Evolutionary conservation across 2,329 filamentous ascomycete genomes (phyloP), one percentile per base, ranked within the genome.

Genomic region (Pochonia chlamydosporia): DNA sequence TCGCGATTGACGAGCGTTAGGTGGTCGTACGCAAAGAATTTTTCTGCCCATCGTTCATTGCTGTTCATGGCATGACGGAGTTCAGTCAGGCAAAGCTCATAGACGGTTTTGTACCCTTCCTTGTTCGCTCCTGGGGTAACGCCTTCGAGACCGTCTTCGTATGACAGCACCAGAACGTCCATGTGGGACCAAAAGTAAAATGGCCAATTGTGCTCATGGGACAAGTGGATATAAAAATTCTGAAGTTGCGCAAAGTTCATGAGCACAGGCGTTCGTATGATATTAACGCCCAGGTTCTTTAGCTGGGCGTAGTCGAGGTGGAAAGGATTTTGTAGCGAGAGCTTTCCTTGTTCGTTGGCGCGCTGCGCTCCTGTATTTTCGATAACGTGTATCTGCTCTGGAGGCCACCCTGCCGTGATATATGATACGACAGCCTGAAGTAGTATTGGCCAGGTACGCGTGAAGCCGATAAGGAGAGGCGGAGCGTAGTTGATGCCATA

Each of bases 21-120:
- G 52, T 76, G 73, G 56, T 82, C 78, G 61, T 81, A 82, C 11
- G 74, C 68, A 58, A 80, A 82, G 60, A 79, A 78, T n/a, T 70
- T 68, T 43, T 72, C 60, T 0, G 64, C 76, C 78, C 78, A 82
- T 44, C 63, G 59, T 8, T 65, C 57, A 26, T 66, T n/a, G n/a
- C 62, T 1, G 56, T 55, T 3, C 50, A 47, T 1, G 64, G 46
- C 9, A 65, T 62, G 9, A 56, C 51, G 31, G 1, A 71, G 61
- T 44, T 65, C 63, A 37, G 63, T 52, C 5, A 72, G 58, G 13
- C 63, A 63, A 4, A 70, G 61, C 43, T 65, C 63, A 56, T 74
- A 74, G 3, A 72, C 52, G 4, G 64, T 65, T 53, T 65, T 67
- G 57, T 72, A 72, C 0, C 62, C 68, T 3, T 57, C 52, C 14